Conservation (phyloP, 371 early-diverging fungal genomes). For the Chytridium lagenaria region DNA sequence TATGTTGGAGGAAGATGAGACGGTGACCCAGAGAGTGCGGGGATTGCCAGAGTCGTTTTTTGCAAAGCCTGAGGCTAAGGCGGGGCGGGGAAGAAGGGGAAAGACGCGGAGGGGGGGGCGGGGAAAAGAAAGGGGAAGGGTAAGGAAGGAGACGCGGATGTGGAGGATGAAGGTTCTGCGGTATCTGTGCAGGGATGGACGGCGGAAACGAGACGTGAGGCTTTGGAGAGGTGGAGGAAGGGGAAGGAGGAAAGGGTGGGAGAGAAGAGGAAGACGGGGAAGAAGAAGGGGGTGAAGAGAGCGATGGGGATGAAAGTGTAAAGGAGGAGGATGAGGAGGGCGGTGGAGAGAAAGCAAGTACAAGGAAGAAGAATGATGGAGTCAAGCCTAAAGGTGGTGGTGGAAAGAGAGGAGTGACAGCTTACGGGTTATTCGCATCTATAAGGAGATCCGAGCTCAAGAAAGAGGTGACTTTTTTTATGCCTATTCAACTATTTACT, state of each 20-base stretch:
- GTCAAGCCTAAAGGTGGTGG: no score
- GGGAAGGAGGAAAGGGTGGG: not conserved
- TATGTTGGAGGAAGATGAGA: no score
- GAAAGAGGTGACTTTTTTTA: not conserved
- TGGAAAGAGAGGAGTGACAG: no score
- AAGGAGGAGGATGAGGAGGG: not conserved
- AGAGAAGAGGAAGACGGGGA: not conserved
- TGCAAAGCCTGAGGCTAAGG: no score
- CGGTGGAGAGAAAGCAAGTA: no score
- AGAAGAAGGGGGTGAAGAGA: not conserved
- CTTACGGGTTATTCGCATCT: no score
- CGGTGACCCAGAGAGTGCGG: no score
- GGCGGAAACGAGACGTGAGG: not conserved
- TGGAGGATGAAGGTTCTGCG: not conserved
- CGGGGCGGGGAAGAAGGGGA: no score
- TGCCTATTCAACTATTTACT: not conserved
- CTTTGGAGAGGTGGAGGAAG: slow-evolving; percentile 8
- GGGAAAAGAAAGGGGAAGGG: not conserved
- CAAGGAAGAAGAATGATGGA: no score
- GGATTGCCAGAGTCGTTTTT: no score
- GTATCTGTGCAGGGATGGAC: not conserved
- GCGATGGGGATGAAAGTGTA: not conserved
- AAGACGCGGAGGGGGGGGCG: not conserved
- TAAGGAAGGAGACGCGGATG: not conserved
- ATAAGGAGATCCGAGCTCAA: not conserved